phyloP scores from a whole-genome alignment of 495 filamentous ascomycete genomes.

The Chaetomium tenue region DNA sequence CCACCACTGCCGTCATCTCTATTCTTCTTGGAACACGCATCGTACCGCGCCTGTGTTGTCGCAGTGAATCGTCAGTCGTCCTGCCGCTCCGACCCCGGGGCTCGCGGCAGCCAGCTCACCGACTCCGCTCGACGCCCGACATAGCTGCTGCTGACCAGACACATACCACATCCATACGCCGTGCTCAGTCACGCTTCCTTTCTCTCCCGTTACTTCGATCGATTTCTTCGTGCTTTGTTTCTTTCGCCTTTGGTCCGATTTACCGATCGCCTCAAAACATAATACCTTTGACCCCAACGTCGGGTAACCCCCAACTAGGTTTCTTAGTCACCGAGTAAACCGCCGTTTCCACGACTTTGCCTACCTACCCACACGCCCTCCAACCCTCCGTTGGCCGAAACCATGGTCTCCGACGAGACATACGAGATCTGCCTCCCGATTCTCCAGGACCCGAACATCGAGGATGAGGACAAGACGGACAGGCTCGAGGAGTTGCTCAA shows the following conservation, averaged over 20 bases:
- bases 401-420: slow-evolving; percentile 88
- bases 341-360: slow-evolving; percentile 8
- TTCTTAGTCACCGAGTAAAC: slow-evolving; percentile 6
- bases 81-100: background rate
- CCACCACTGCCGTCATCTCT: slow-evolving; percentile 19
- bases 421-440: slow-evolving; percentile 88
- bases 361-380: background rate
- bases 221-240: slow-evolving; percentile 1
- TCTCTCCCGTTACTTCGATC: slow-evolving; percentile 3
- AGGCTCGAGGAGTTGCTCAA: slow-evolving; percentile 83
- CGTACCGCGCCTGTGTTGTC: background rate
- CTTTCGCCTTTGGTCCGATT: background rate
- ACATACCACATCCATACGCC: background rate
- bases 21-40: slow-evolving; percentile 21
- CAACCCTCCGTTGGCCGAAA: slow-evolving; percentile 20
- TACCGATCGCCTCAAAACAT: background rate
- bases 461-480: slow-evolving; percentile 95
- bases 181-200: slow-evolving; percentile 6
- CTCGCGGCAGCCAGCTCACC: slow-evolving; percentile 11
- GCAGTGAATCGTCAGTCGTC: slow-evolving; percentile 13
- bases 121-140: slow-evolving; percentile 16
- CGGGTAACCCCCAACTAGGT: background rate
- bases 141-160: slow-evolving; percentile 10
- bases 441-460: slow-evolving; percentile 74
- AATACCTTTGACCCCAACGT: background rate